Evolutionary conservation across 1,139 yeast species (phyloP), one percentile per base, ranked within the genome.

Genomic region (Magnusiomyces tetraspermus): DNA sequence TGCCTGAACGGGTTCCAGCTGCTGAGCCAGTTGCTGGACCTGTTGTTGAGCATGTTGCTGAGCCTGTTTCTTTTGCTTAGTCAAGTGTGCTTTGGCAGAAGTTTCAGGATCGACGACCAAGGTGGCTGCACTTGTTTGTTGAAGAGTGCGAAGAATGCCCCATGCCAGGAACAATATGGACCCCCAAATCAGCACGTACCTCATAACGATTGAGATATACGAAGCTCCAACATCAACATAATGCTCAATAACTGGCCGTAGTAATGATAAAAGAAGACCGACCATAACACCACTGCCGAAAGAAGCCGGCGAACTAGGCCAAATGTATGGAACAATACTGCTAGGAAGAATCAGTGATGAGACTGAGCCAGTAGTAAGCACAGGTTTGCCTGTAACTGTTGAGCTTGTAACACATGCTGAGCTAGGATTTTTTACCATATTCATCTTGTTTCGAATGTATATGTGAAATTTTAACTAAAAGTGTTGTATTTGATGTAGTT

Each of bases 221-320:
- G 52, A 51, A 43, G 63, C 64, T 37, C 64, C 59, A 19, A 61
- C 57, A 43, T 61, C 64, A 49, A 62, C 56, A 50, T 62, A 62
- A 44, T 53, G 54, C 50, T 61, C 63, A 15, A 61, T 48, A 3
- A 60, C 51, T 3, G 65, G 65, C 17, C 63, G 53, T 31, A 60
- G 44, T 40, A 57, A 52, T 5, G 63, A 60, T 19, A 62, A 52
- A 31, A 59, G 33, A 31, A 60, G 52, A 11, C 65, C 65, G 3
- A 56, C 59, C 3, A 57, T 56, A 8, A 62, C 57, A 21, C 65
- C 65, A 11, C 63, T 55, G 28, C 58, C 54, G 51, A 62, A 62
- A 10, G 65, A 62, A 2, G 63, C 60, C 1, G 65, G 65, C n/a
- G 61, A 59, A 5, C 58, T 50, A 3, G 62, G 62, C 58, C 60